Evolutionary conservation across 2,329 filamentous ascomycete genomes (phyloP), one percentile per base, ranked within the genome.

Genomic region (Ascochyta clinopodiicola): DNA sequence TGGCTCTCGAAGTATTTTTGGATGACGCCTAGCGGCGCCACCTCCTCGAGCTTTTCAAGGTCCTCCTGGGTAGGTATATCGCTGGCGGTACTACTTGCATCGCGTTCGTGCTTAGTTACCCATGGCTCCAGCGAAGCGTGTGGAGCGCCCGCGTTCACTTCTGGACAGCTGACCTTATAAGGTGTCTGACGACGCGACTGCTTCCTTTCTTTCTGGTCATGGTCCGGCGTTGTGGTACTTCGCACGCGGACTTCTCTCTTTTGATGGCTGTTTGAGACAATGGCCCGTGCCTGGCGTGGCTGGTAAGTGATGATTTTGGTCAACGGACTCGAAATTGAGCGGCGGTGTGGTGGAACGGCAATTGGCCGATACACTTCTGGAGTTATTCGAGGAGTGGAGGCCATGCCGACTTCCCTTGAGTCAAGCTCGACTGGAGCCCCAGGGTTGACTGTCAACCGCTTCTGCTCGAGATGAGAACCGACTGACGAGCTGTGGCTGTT

Each of bases 1-100:
- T 70, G 68, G 43, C 61, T 67, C 27, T 71, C 63, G 40, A 69
- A 71, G 36, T 72, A 72, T 45, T 67, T 64, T 38, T 73, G 67
- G 24, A 71, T 68, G 8, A 71, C 63, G 21, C 67, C 55, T 46
- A 68, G 68, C 4, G 66, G 66, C n/a, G 65, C 66, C 34, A 64
- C 53, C 17, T 68, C 66, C 8, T 54, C 63, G 8, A 61, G 53
- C 21, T 61, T 51, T 15, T 64, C 60, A 21, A 67, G 66, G 24
- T 71, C 65, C 19, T 64, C 60, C 39, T 69, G 61, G 10, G 66
- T 62, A 17, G 66, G 55, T 22, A 61, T 40, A n/a, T 66, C 57
- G 29, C 59, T 56, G 44, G 63, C 54, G n/a, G 53, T 59, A n/a
- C 64, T 63, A 31, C 51, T 56, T 8, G 60, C 61, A 49, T 68